phyloP scores from a whole-genome alignment of 2,329 filamentous ascomycete species.

The Fusarium torulosum region DNA sequence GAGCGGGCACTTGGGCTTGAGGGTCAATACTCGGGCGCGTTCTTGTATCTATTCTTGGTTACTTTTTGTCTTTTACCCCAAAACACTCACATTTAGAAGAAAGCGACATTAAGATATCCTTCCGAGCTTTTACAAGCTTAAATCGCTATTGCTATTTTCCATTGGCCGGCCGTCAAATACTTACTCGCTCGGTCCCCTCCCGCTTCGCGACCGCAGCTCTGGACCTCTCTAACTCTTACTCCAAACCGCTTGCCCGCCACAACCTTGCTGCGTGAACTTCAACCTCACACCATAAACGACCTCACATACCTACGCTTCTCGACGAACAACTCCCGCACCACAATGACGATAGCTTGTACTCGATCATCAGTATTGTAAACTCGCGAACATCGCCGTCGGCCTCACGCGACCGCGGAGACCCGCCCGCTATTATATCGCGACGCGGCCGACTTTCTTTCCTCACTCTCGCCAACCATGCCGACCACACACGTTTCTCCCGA shows the following conservation, averaged over 20 bases:
- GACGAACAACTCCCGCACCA: constrained; percentile 16
- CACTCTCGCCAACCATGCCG: constrained; percentile 62
- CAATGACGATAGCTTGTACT: constrained; percentile 36
- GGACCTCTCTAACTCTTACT: constrained; percentile 32
- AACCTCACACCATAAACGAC: constrained; percentile 38
- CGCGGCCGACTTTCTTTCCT: constrained; percentile 42
- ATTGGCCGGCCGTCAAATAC: background rate
- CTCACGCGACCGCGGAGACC: constrained; percentile 38
- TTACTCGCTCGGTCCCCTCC: constrained; percentile 25
- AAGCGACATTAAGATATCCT: background rate
- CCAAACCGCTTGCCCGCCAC: constrained; percentile 23
- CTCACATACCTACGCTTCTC: constrained; percentile 5
- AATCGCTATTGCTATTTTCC: background rate
- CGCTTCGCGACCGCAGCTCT: constrained; percentile 37
- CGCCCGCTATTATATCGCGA: constrained; percentile 41
- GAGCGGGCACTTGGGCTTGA: constrained; percentile 15
- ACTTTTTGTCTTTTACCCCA: background rate
- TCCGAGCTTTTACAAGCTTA: background rate
- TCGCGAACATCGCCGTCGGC: constrained; percentile 29
- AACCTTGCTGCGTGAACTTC: constrained; percentile 34
- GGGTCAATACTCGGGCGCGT: constrained; percentile 14
- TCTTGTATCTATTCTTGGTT: constrained; percentile 8
- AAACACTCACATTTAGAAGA: background rate
- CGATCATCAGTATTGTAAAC: constrained; percentile 20
- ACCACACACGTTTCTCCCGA: constrained; percentile 67